Base-by-base conservation (phyloP, 176 grass and related monocot genomes). In the Alopecurus myosuroides region DNA sequence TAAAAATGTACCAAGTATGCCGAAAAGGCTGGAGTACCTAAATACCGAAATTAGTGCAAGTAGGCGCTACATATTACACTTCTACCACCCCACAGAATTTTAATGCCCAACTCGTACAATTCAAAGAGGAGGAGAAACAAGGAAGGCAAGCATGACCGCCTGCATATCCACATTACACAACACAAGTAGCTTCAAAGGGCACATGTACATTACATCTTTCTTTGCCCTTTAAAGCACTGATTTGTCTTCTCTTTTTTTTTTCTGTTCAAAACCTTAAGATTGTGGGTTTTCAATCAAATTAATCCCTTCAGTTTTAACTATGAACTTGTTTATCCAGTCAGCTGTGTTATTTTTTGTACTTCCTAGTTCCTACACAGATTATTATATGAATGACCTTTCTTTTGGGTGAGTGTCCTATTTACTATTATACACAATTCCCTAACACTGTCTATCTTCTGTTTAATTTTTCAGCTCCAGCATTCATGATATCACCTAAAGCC, bases 391-490 rank as follows among this genome's bases (percentile, higher is more conserved):
- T 77, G 41, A 6, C 45, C 18, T 60, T 82, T 77, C 34, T 14
- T 64, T 91, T 77, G 2, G 6, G 53, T 79, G 36, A 23, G 37
- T 78, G 22, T 29, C 19, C 40, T 82, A 31, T 76, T 75, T 28
- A 82, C 20, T 17, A 69, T 84, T 86, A 34, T 6, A 29, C 23
- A 29, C 18, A 17, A 44, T n/a, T 45, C 22, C n/a, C 37, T 90
- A 53, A 86, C 44, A 49, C 11, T 78, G 14, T 68, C 3, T 89
- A 30, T 72, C 33, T 42, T 55, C 11, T 18, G 20, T 92, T 82
- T 81, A 36, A 70, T 35, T 79, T 85, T 87, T 87, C 94, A 99
- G 97, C 94, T 97, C 86, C 97, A 84, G 61, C 74, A 39, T 70
- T 77, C 57, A 55, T 82, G 70, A 61, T 85, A 79, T 86, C 92